phyloP scores from a whole-genome alignment of 2,329 filamentous ascomycete species.

The Myriosclerotinia duriaeana region DNA sequence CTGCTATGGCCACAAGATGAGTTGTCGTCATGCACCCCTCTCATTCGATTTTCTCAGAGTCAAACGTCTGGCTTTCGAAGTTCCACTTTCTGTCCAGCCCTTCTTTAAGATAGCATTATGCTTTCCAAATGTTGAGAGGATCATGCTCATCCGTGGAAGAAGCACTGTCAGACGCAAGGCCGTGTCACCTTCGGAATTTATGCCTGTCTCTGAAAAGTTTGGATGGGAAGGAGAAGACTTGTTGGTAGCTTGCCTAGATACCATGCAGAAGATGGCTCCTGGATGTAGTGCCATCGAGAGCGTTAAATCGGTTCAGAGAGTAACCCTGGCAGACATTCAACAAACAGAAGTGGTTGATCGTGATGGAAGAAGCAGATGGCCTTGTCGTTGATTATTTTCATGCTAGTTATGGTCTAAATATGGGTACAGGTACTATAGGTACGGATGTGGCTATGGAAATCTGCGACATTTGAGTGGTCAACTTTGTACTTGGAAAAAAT shows the following conservation, averaged over 20 bases:
- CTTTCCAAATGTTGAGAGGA: slow-evolving; percentile 3
- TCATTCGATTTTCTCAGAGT: slow-evolving; percentile 4
- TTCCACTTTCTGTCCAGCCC: background rate
- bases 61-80: background rate
- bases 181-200: background rate
- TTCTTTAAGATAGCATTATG: slow-evolving; percentile 11
- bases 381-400: background rate
- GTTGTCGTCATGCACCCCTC: slow-evolving; percentile 7
- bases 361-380: background rate
- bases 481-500: background rate
- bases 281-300: background rate
- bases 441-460: background rate
- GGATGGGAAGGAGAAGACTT: slow-evolving; percentile 4
- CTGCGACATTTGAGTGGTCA: background rate
- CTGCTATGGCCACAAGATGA: background rate
- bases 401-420: background rate
- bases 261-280: background rate
- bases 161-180: background rate
- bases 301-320: background rate
- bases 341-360: background rate
- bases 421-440: background rate
- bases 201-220: background rate
- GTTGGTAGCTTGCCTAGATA: background rate
- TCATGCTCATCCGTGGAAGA: background rate
- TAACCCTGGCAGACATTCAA: background rate